Evolutionary conservation across 257 asterid genomes (phyloP).

Genomic region (Nicotiana sylvestris): DNA sequence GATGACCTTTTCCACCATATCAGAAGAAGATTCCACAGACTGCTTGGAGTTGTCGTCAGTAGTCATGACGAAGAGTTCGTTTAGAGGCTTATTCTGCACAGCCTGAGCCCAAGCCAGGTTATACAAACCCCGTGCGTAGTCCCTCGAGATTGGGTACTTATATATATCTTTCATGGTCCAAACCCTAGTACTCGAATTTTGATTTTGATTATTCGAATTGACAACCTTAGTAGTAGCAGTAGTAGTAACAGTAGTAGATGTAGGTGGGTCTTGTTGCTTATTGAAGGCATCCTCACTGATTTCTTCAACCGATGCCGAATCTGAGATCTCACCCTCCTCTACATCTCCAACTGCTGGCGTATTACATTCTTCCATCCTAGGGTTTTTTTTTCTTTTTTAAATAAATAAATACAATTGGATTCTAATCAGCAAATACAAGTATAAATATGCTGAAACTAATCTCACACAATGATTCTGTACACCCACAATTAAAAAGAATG

Average conservation of each 20-base stretch:
- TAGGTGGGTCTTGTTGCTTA: slow-evolving; percentile 17
- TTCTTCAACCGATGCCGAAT: slow-evolving; percentile 80
- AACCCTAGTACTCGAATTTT: slow-evolving; percentile 47
- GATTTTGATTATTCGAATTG: slow-evolving; percentile 9
- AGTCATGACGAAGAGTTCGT: slow-evolving; percentile 60
- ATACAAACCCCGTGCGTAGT: slow-evolving; percentile 60
- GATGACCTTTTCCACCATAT: slow-evolving; percentile 31
- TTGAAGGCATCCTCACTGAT: slow-evolving; percentile 62
- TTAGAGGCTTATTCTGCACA: slow-evolving; percentile 82
- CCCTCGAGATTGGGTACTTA: slow-evolving; percentile 56
- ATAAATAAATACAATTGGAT: slow-evolving; percentile 15
- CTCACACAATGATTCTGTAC: neutral
- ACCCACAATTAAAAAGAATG: neutral
- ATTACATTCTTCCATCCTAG: slow-evolving; percentile 49
- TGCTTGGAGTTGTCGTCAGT: slow-evolving; percentile 10
- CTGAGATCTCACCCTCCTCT: slow-evolving; percentile 96
- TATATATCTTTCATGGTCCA: slow-evolving; percentile 80
- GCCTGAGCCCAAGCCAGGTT: slow-evolving; percentile 98
- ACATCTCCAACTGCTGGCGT: slow-evolving; percentile 40
- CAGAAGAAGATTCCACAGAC: slow-evolving; percentile 10
- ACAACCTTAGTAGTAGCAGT: slow-evolving; percentile 13
- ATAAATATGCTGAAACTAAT: neutral
- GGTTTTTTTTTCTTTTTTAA: slow-evolving; percentile 21
- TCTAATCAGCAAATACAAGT: slow-evolving; percentile 27
- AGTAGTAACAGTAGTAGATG: slow-evolving; percentile 9